Evolutionary conservation across 345 rosid genomes (phyloP), one percentile per base, ranked within the genome.

Genomic region (Chamaenerion angustifolium): DNA sequence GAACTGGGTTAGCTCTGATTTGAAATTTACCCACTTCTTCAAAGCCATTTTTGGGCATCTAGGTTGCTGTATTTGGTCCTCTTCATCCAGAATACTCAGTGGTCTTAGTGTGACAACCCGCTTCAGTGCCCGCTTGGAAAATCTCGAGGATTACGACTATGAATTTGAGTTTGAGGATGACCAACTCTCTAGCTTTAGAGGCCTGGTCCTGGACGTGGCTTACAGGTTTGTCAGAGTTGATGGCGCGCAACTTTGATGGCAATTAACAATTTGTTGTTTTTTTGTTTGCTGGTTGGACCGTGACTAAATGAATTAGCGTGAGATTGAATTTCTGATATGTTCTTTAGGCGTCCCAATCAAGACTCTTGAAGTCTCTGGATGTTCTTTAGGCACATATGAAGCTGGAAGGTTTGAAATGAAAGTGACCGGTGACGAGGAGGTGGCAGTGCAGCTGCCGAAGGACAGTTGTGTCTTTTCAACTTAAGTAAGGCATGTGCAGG

Each of bases 121-220:
- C n/a, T n/a, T n/a, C n/a, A n/a, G n/a, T 16, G 51, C 35, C 8
- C 4, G 41, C 52, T 23, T 40, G 17, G 18, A 49, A 31, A 9
- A 8, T 6, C 42, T 12, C 9, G 41, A 66, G 12, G 75, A 70
- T 11, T 78, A 65, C 23, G 84, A 78, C 48, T 61, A 66, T 50
- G 80, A 80, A 2, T 51, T 63, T 47, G 84, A 65, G 18, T 43
- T 50, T 35, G 87, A 63, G 64, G 27, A 1, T 12, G 64, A 60
- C 16, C 47, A 52, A 41, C 40, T 60, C 21, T 52, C 57, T 13
- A 17, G 52, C 43, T 60, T 60, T 41, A 41, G 57, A 53, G 52
- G 57, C 23, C 57, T 60, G 5, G 64, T 60, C 40, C 46, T 60
- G 64, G 64, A 60, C 16, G 18, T 60, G 6, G 43, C 64, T 52